These are phyloP conservation scores for Tolypocladium capitatum DNA, from an alignment of 2,329 filamentous ascomycete genomes.

Conservation along the genomic window DNA sequence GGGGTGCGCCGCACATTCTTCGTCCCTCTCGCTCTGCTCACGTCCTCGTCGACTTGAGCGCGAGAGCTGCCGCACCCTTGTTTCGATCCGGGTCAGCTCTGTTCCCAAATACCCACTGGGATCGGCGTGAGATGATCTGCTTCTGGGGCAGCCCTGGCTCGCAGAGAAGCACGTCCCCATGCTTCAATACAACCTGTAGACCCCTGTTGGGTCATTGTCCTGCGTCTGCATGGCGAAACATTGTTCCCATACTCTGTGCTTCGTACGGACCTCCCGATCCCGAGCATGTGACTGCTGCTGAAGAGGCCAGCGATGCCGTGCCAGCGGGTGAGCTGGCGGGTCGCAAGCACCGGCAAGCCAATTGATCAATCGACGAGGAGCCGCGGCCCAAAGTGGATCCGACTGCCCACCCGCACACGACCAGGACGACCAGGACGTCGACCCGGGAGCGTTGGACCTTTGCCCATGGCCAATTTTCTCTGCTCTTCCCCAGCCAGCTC, in stretches of 20 bases:
- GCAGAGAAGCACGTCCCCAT: background rate
- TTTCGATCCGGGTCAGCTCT: background rate
- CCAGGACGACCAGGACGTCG: background rate
- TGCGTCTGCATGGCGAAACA: background rate
- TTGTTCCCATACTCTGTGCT: background rate
- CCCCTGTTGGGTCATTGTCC: background rate
- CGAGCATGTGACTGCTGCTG: background rate
- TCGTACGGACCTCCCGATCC: too few species aligned
- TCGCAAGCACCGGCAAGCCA: background rate
- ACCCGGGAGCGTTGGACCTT: background rate
- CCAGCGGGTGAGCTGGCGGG: background rate
- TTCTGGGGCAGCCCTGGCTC: background rate
- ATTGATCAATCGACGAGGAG: background rate
- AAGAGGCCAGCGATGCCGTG: background rate
- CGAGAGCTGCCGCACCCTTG: background rate
- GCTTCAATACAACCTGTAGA: background rate
- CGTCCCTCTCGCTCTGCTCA: background rate
- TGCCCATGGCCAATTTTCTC: too few species aligned
- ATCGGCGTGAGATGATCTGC: slow-evolving; percentile 1
- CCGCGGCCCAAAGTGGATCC: background rate
- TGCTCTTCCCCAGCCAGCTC: too few species aligned
- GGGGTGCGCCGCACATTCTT: background rate
- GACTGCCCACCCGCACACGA: background rate
- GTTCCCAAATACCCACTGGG: background rate
- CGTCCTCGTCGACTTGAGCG: background rate